Percentiles rank a stretch among this genome's conserved stretches.
Conservation (phyloP, 192 early-diverging fungal genomes). For the Coemansia sp. region DNA sequence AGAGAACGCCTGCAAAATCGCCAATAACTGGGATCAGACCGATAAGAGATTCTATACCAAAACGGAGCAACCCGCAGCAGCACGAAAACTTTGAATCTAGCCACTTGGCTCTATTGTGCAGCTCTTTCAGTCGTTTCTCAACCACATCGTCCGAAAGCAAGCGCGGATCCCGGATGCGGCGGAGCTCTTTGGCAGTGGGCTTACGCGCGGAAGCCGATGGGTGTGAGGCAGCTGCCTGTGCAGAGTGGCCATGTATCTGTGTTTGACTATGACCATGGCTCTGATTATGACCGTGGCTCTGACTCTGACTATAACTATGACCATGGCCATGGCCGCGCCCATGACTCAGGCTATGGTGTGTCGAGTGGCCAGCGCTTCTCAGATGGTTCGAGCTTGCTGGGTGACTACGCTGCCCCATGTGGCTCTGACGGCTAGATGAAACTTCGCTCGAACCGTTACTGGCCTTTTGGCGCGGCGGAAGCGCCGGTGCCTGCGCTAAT, state of each 20-base stretch:
- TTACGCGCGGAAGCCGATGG: not conserved
- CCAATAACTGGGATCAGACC: slow-evolving; percentile 48
- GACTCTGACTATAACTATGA: no score
- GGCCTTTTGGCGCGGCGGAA: not conserved
- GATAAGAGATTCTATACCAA: slow-evolving; percentile 47
- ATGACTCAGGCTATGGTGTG: not conserved
- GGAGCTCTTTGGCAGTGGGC: slow-evolving; percentile 1
- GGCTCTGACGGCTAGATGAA: no score
- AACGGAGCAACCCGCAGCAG: slow-evolving; percentile 32
- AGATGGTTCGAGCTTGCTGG: not conserved
- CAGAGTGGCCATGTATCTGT: not conserved
- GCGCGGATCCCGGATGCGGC: slow-evolving; percentile 30
- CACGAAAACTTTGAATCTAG: slow-evolving; percentile 41
- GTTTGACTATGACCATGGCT: not conserved
- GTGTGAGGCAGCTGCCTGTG: not conserved
- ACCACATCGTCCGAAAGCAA: slow-evolving; percentile 17
- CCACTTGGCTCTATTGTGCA: slow-evolving; percentile 21
- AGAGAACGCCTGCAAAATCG: slow-evolving; percentile 40
- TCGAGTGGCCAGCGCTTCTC: not conserved
- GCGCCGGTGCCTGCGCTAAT: not conserved
- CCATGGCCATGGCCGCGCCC: no score
- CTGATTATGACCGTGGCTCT: no score
- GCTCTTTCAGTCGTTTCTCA: slow-evolving; percentile 27
- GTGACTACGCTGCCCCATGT: not conserved
- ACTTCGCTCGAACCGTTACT: no score